These are phyloP conservation scores for Pythium phragmitis DNA, from an alignment of 352 stramenopile genomes.

Conservation along the genomic window DNA sequence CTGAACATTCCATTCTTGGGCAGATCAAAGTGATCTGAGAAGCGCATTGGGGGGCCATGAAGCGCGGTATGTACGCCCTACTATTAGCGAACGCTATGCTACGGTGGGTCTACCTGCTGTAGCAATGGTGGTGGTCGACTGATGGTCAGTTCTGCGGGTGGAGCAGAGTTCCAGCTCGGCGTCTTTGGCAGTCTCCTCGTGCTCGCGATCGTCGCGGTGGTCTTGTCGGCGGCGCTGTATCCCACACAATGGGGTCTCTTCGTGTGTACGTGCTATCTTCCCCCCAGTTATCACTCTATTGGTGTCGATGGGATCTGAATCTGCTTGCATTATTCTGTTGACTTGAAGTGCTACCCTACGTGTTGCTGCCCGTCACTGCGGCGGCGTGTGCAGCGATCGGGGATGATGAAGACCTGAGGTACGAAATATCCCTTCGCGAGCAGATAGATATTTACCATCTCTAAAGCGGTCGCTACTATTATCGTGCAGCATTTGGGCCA, in stretches of 20 bases:
- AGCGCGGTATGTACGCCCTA: slow-evolving; percentile 8
- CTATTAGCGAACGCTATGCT: no score
- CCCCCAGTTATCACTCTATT: not conserved
- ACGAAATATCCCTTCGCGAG: no score
- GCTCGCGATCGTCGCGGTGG: slow-evolving; percentile 52
- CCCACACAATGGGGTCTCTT: slow-evolving; percentile 65
- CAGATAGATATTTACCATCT: no score
- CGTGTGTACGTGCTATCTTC: slow-evolving; percentile 37
- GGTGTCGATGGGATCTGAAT: no score
- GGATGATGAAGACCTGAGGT: slow-evolving; percentile 55
- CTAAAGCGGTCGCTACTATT: not conserved
- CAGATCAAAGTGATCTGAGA: no score
- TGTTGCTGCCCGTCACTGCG: slow-evolving; percentile 61
- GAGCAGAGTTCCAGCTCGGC: slow-evolving; percentile 36
- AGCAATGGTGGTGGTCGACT: slow-evolving; percentile 8
- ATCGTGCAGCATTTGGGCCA: slow-evolving; percentile 39
- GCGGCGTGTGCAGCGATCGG: slow-evolving; percentile 50
- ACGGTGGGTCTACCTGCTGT: not conserved
- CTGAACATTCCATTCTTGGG: no score
- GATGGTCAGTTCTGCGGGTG: not conserved
- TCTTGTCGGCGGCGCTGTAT: slow-evolving; percentile 60
- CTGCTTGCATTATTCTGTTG: not conserved
- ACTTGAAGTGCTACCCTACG: slow-evolving; percentile 57
- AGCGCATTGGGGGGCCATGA: slow-evolving; percentile 2
- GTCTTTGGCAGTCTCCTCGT: slow-evolving; percentile 51